Base-by-base conservation (phyloP, 441 rosid species). In the Francoa sonchifolia region DNA sequence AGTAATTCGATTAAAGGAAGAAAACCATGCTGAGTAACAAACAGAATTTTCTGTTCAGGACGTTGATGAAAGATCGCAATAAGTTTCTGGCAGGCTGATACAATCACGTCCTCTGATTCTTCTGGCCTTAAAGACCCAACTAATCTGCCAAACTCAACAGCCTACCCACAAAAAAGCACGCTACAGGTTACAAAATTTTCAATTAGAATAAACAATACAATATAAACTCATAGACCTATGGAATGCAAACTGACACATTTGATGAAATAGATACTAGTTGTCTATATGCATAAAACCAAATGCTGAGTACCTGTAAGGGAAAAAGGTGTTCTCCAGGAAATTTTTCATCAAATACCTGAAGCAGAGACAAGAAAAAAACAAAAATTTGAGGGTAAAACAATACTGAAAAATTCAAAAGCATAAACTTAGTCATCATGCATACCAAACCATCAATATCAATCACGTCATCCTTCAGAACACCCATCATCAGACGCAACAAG, bases 381-480 rank as follows among this genome's bases (percentile, higher is more conserved):
- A 7, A 52, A 0, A 29, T 17, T 13, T 29, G 13, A 23, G 13
- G 22, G 28, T 19, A n/a, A 43, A 47, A 22, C 22, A 53, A 22
- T 22, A 27, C 27, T 19, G 33, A 44, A 8, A 36, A 18, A 8
- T 48, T 28, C 6, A 45, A 28, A 32, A 54, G 27, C 26, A 17
- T 35, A 41, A 44, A 30, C 19, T 53, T 33, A 53, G 56, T 53
- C 29, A 37, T 54, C 20, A 44, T 55, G 51, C 82, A 61, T 82
- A 90, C 99, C 90, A 90, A 71, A 63, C 87, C 85, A 58, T 82
- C 95, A 58, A 82, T 76, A 71, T 86, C 93, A 74, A 86, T 76
- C 41, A 65, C 87, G 50, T 83, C 95, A 56, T 86, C 99, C 72
- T 90, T 82, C 62, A 90, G 48, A 65, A 81, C 94, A 59, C 76